phyloP scores from a whole-genome alignment of 2,329 filamentous ascomycete species.

The Rhynchosporium agropyri region DNA sequence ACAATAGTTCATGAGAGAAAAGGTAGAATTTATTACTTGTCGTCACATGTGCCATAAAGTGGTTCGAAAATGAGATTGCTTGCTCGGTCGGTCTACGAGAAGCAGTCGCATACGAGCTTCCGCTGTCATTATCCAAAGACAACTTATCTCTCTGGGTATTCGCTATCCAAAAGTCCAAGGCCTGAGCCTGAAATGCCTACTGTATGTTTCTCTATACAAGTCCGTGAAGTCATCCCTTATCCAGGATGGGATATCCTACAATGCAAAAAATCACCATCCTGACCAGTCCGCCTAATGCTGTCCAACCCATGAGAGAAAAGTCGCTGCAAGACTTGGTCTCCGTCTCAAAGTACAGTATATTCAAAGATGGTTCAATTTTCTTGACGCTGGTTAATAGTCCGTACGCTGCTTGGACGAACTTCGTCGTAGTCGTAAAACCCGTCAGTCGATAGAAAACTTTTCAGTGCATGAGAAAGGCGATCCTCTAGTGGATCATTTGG shows the following conservation, averaged over 20 bases:
- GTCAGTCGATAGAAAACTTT: too few species aligned
- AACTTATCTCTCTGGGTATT: background rate
- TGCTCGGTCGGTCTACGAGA: background rate
- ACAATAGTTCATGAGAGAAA: too few species aligned
- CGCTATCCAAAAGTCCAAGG: background rate
- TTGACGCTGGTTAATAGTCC: background rate
- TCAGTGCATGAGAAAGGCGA: background rate
- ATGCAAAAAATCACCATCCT: conserved; percentile 14
- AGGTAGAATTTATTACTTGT: too few species aligned
- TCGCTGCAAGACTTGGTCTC: background rate
- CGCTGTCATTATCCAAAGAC: background rate
- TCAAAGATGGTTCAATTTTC: background rate
- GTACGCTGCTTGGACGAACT: background rate
- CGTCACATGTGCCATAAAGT: too few species aligned
- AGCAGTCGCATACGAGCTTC: background rate
- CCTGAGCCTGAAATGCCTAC: conserved; percentile 6
- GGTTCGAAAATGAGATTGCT: background rate
- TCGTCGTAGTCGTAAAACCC: background rate
- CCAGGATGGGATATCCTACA: background rate
- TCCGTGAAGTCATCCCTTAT: background rate
- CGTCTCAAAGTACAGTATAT: conserved; percentile 15
- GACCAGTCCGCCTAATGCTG: conserved; percentile 3
- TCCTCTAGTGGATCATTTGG: background rate
- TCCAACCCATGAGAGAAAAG: conserved; percentile 18
- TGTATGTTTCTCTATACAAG: conserved; percentile 8